Evolutionary conservation across 75 land plant genomes (phyloP).

Genomic region (Cunninghamia lanceolata): DNA sequence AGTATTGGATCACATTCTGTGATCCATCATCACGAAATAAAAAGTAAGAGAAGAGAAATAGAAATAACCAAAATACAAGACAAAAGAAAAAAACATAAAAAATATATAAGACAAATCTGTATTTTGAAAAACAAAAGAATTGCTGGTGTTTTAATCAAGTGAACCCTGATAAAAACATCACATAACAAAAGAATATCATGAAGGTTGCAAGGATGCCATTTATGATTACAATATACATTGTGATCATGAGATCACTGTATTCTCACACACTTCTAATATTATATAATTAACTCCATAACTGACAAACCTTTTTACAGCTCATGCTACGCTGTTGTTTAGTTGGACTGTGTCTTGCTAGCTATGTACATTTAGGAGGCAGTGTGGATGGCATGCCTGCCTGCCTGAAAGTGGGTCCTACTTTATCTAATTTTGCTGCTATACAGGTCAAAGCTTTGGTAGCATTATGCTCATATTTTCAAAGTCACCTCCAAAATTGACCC

Average conservation of each 20-base stretch:
- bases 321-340: neutral
- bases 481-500: neutral
- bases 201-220: neutral
- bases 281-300: neutral
- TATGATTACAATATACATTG: neutral
- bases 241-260: neutral
- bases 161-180: too few relatives aligned
- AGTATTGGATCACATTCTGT: too few relatives aligned
- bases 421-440: neutral
- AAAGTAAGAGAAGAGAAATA: too few relatives aligned
- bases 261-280: neutral
- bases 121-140: neutral
- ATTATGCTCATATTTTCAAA: neutral
- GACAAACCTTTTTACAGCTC: neutral
- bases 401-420: neutral
- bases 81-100: too few relatives aligned
- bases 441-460: neutral
- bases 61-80: too few relatives aligned
- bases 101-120: neutral
- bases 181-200: neutral
- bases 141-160: too few relatives aligned
- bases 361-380: neutral
- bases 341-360: neutral
- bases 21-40: too few relatives aligned
- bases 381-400: neutral